These are phyloP conservation scores for Petunia hybrid DNA, from an alignment of 305 asterid species.

Conservation along the genomic window DNA sequence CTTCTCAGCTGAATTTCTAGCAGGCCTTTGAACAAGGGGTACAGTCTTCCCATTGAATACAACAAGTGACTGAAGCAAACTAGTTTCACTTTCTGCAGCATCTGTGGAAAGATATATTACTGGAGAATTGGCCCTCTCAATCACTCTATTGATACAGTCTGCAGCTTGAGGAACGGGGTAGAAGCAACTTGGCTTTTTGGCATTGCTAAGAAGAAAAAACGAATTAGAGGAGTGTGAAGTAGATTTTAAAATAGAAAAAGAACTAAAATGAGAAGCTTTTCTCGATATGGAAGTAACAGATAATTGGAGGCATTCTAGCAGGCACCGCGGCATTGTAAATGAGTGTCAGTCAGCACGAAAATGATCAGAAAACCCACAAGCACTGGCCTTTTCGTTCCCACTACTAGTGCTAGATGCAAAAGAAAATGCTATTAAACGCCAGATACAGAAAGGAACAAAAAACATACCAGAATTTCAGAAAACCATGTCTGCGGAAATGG, in stretches of 20 bases:
- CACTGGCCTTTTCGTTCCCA: neutral
- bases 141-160: constrained; percentile 83
- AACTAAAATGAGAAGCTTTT: neutral
- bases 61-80: constrained; percentile 82
- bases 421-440: constrained; percentile 31
- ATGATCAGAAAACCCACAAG: neutral
- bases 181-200: constrained; percentile 88
- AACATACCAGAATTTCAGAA: constrained; percentile 91
- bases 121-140: constrained; percentile 77
- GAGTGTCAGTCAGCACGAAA: neutral
- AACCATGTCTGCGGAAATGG: constrained; percentile 96
- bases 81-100: constrained; percentile 97
- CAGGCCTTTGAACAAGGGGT: constrained; percentile 87
- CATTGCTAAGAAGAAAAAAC: constrained; percentile 68
- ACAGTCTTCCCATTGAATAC: constrained; percentile 75
- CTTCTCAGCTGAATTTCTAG: constrained; percentile 87
- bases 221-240: constrained; percentile 28
- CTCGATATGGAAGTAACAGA: neutral
- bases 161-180: constrained; percentile 98
- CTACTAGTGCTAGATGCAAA: constrained; percentile 23
- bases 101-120: constrained; percentile 92
- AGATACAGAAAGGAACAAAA: constrained; percentile 21
- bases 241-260: neutral
- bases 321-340: neutral
- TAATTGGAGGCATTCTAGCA: constrained; percentile 1